Evolutionary conservation across 495 filamentous ascomycete genomes (phyloP), one percentile per base, ranked within the genome.

Genomic region (Podospora fimiseda): DNA sequence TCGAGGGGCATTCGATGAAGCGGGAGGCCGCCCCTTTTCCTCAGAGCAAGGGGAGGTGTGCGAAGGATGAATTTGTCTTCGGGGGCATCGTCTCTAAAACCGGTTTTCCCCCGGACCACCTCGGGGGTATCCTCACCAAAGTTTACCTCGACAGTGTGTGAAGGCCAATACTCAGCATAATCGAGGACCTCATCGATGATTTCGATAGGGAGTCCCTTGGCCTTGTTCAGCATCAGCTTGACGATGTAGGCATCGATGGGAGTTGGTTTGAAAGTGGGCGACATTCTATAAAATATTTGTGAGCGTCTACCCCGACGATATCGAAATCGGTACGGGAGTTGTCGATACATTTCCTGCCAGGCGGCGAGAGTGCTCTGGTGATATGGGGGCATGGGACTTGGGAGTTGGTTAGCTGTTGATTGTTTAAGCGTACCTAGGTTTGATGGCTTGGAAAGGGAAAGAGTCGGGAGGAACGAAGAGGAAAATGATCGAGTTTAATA

Each of bases 91-190:
- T 33, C 27, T 33, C 27, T 33, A 11, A 33, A 33, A 9, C 19
- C 9, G 9, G 39, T 18, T 7, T 53, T 59, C 16, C 61, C 62
- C 4, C 39, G 14, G 19, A 66, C 57, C 2, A 30, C 15, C 3
- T 63, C 52, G 1, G 51, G 43, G 2, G 30, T 37, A 9, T 51
- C 45, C 22, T 48, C 33, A 5, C 48, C 41, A 49, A 51, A 69
- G 27, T 60, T 50, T 11, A 64, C 30, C 30, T 58, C 55, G 4
- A 65, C 61, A 3, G 71, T 65, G 0, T 74, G 71, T 49, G 77
- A 74, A 0, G 79, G 77, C 86, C 86, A 90, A 60, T 89, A 89
- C 64, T 88, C 85, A 18, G 85, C 85, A 37, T 69, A 63, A 59
- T 88, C 86, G 48, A 87, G 59, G 30, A 90, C 80, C 46, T 71